Conservation (phyloP, 345 rosid species). For the Mercurialis annua region DNA sequence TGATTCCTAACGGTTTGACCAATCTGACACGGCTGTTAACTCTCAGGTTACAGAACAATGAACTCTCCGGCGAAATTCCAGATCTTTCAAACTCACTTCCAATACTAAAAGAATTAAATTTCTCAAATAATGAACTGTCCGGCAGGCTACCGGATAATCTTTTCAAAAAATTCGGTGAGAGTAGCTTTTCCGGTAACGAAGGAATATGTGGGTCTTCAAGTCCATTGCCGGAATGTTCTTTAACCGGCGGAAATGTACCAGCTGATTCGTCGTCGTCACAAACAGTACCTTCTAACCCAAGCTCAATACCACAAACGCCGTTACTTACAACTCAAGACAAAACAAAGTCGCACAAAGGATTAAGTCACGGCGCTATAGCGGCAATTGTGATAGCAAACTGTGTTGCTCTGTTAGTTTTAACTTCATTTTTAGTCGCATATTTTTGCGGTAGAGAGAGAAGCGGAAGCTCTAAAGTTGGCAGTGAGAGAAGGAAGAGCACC, state of each 20-base stretch:
- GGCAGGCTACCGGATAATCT: slow-evolving; percentile 57
- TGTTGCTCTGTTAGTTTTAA: slow-evolving; percentile 48
- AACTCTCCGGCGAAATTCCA: slow-evolving; percentile 69
- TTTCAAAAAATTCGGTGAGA: slow-evolving; percentile 51
- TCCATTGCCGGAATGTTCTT: slow-evolving; percentile 63
- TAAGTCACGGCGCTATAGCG: slow-evolving; percentile 57
- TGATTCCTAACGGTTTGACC: slow-evolving; percentile 47
- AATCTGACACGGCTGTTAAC: slow-evolving; percentile 61
- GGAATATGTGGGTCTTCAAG: slow-evolving; percentile 75
- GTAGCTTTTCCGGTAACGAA: slow-evolving; percentile 71
- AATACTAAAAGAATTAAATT: slow-evolving; percentile 49
- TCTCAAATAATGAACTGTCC: slow-evolving; percentile 69
- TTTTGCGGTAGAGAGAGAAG: slow-evolving; percentile 54
- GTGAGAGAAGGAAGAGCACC: slow-evolving; percentile 43
- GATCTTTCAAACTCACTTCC: slow-evolving; percentile 53
- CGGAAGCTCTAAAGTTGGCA: slow-evolving; percentile 37
- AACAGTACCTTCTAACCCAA: slow-evolving; percentile 80
- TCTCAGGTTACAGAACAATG: slow-evolving; percentile 76
- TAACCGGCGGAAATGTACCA: slow-evolving; percentile 41
- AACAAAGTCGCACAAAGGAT: slow-evolving; percentile 33
- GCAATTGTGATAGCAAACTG: slow-evolving; percentile 65
- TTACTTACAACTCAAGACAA: slow-evolving; percentile 21
- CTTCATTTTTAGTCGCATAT: slow-evolving; percentile 61
- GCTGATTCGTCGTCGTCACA: slow-evolving; percentile 26
- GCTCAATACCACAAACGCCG: slow-evolving; percentile 58